Conservation (phyloP, 2,329 filamentous ascomycete species). For the Metarhizium guizhouense region DNA sequence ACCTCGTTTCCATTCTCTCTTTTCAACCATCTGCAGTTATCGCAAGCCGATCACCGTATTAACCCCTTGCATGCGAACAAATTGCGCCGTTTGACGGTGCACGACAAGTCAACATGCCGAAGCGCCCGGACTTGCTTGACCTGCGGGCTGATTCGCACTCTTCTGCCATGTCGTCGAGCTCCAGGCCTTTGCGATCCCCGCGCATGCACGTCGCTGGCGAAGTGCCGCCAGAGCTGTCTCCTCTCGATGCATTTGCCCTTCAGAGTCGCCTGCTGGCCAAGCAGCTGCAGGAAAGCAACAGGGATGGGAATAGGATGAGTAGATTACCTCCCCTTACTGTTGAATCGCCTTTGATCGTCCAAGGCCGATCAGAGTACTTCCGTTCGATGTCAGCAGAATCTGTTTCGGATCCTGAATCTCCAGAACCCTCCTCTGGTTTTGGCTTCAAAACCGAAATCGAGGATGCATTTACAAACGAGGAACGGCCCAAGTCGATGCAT, state of each 20-base stretch:
- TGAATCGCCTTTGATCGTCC: slow-evolving; percentile 67
- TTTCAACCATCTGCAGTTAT: neutral
- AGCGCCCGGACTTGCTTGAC: slow-evolving; percentile 51
- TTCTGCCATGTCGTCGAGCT: slow-evolving; percentile 33
- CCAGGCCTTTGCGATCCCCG: slow-evolving; percentile 58
- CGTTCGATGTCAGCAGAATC: slow-evolving; percentile 62
- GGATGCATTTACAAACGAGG: slow-evolving; percentile 38
- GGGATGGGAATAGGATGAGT: slow-evolving; percentile 71
- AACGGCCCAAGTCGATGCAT: slow-evolving; percentile 65
- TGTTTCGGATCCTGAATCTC: slow-evolving; percentile 27
- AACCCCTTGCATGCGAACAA: slow-evolving; percentile 6
- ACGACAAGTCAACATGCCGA: slow-evolving; percentile 33
- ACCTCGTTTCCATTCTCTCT: neutral
- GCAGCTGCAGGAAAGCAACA: slow-evolving; percentile 73
- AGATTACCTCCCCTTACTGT: slow-evolving; percentile 75
- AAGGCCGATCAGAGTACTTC: slow-evolving; percentile 72
- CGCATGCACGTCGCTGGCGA: slow-evolving; percentile 71
- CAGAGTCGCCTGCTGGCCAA: slow-evolving; percentile 82
- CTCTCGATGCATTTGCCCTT: slow-evolving; percentile 87
- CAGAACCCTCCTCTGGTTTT: slow-evolving; percentile 22
- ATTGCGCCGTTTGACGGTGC: slow-evolving; percentile 6
- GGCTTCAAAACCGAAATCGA: slow-evolving; percentile 48
- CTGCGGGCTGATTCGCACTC: slow-evolving; percentile 48
- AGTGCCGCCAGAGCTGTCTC: slow-evolving; percentile 81
- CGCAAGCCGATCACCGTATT: neutral